Evolutionary conservation across 768 basidiomycete species (phyloP).

Genomic region (Termitomyces sp.): DNA sequence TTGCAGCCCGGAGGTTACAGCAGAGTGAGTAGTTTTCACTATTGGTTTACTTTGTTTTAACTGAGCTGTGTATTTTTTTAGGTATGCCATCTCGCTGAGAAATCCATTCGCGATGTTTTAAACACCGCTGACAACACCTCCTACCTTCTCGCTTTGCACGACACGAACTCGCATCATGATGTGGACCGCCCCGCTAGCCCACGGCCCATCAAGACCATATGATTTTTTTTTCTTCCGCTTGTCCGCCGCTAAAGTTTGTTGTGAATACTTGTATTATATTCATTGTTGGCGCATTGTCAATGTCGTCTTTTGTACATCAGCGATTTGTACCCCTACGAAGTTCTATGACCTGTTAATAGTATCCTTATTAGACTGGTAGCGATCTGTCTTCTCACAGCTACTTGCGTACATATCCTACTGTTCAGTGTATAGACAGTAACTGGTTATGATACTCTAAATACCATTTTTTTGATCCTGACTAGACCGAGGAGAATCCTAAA

Average conservation of each 20-base stretch:
- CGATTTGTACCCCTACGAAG: constrained; percentile 13
- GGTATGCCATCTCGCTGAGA: constrained; percentile 67
- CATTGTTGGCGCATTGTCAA: constrained; percentile 9
- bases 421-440: background rate
- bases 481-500: background rate
- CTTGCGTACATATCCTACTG: background rate
- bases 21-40: constrained; percentile 25
- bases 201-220: constrained; percentile 39
- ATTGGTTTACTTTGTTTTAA: background rate
- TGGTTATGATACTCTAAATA: background rate
- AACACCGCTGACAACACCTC: constrained; percentile 63
- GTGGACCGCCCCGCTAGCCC: constrained; percentile 22
- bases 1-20: constrained; percentile 51
- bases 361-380: constrained; percentile 2
- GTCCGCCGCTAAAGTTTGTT: constrained; percentile 5
- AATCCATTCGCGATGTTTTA: constrained; percentile 65
- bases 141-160: constrained; percentile 62
- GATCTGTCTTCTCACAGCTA: background rate
- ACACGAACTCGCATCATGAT: constrained; percentile 24
- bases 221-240: constrained; percentile 10
- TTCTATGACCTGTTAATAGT: constrained; percentile 6
- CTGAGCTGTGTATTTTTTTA: constrained; percentile 19
- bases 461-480: background rate
- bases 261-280: constrained; percentile 11
- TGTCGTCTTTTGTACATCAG: constrained; percentile 14